phyloP scores from a whole-genome alignment of 352 stramenopile species.

The Halophytophthora polymorphica region DNA sequence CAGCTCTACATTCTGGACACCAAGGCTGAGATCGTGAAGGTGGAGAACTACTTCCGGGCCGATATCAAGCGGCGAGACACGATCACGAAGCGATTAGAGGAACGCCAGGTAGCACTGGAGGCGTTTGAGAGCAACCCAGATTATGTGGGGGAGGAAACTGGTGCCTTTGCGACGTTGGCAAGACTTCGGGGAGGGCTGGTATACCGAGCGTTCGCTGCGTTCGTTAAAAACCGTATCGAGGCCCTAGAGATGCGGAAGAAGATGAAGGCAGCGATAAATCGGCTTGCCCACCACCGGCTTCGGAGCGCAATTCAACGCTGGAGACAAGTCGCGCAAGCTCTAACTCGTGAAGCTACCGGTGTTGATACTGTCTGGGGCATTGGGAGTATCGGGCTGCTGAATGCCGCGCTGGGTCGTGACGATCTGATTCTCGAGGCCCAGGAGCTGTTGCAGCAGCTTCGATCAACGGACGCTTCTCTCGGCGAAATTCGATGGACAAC shows the following conservation, averaged over 20 bases:
- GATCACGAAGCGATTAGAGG: slow-evolving; percentile 31
- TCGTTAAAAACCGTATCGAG: slow-evolving; percentile 41
- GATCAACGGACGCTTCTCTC: slow-evolving; percentile 32
- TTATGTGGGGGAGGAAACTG: slow-evolving; percentile 8
- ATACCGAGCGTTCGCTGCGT: slow-evolving; percentile 47
- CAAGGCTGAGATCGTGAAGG: slow-evolving; percentile 65
- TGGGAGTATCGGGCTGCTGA: slow-evolving; percentile 44
- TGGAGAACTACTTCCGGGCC: slow-evolving; percentile 69
- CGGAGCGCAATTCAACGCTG: slow-evolving; percentile 26
- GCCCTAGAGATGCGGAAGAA: slow-evolving; percentile 34
- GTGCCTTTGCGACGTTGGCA: slow-evolving; percentile 20
- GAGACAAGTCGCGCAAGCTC: slow-evolving; percentile 20
- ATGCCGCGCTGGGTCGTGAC: slow-evolving; percentile 44
- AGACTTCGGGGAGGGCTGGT: slow-evolving; percentile 41
- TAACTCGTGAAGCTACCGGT: slow-evolving; percentile 12
- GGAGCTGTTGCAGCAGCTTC: slow-evolving; percentile 39
- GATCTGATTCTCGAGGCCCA: slow-evolving; percentile 49
- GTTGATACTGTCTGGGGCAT: slow-evolving; percentile 28
- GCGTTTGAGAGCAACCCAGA: slow-evolving; percentile 45
- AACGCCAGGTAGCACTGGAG: slow-evolving; percentile 39
- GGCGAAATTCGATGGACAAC: slow-evolving; percentile 38
- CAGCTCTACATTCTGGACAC: slow-evolving; percentile 82
- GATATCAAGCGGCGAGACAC: slow-evolving; percentile 40
- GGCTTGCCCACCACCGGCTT: slow-evolving; percentile 24
- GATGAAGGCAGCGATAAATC: slow-evolving; percentile 25